Evolutionary conservation across 495 filamentous ascomycete species (phyloP), one percentile per base, ranked within the genome.

Genomic region (Melanomma pulvis-pyrius): DNA sequence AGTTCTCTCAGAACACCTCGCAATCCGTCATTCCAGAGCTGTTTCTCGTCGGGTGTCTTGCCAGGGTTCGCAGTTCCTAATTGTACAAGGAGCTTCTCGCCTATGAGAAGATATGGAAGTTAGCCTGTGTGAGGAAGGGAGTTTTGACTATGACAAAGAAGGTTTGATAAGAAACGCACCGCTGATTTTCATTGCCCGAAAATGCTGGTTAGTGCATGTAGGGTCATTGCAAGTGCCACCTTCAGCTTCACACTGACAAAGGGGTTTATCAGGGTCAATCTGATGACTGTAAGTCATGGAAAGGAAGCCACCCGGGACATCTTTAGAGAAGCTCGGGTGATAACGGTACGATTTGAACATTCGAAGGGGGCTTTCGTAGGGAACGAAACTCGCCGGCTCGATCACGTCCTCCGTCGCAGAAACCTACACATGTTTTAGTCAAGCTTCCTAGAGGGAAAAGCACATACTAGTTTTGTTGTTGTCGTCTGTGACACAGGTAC

Each of bases 271-370:
- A 7, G 89, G 79, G 73, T 97, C 84, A 74, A 98, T 93, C 59
- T 85, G 86, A 76, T 93, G 87, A 75, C 91, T 97, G 80, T 93
- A 98, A 48, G 91, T 97, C 82, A 96, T 80, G 67, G 96, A 98
- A 76, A 87, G 88, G 74, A 91, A 87, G 55, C 92, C 93, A 70
- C 85, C 87, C 57, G 87, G 73, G 65, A 94, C 87, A 46, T 86
- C 77, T 29, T 90, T 71, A 57, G 81, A 77, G 78, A 85, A 97
- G 32, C 84, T 80, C 25, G 90, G 90, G 76, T 97, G 92, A 71
- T 90, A 96, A 61, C 94, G 92, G 79, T 90, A 98, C 48, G 90
- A 88, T 74, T 87, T 89, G 77, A 98, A 97, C 59, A 82, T 81
- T 65, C 83, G 86, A 66, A 98, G 77, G 26, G 93, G 91, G 76